Conservation (phyloP, 2,329 filamentous ascomycete genomes). For the Trichoderma oligosporum region DNA sequence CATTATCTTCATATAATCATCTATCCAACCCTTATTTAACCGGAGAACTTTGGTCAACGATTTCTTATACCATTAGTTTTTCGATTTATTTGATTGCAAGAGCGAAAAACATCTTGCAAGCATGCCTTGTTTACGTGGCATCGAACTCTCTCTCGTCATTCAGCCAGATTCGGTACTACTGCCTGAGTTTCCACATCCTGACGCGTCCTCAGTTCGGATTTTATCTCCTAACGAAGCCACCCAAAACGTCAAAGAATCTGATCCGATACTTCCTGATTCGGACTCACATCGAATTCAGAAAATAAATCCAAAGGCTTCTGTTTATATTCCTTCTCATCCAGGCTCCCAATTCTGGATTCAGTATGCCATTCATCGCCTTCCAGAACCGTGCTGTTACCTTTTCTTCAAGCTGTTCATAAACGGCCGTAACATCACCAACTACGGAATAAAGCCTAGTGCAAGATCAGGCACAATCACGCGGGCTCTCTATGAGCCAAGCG, state of each 20-base stretch:
- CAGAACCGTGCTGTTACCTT: conserved; percentile 38
- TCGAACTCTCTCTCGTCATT: conserved; percentile 44
- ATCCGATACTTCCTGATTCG: background rate
- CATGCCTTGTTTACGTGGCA: conserved; percentile 50
- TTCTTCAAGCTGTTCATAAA: conserved; percentile 57
- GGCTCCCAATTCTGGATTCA: conserved; percentile 52
- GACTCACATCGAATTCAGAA: conserved; percentile 12
- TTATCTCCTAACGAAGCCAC: conserved; percentile 21
- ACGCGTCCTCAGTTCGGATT: conserved; percentile 38
- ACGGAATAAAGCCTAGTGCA: conserved; percentile 44
- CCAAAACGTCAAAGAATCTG: background rate
- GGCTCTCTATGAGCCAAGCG: conserved; percentile 48
- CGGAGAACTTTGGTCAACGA: no score
- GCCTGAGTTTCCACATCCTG: conserved; percentile 54
- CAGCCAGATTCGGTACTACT: conserved; percentile 38
- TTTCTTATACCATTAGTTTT: background rate
- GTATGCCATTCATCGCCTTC: conserved; percentile 41
- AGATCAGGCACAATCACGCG: conserved; percentile 40
- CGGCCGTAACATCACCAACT: conserved; percentile 48
- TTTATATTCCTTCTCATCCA: conserved; percentile 56
- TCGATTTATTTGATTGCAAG: background rate
- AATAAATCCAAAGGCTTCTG: conserved; percentile 43
- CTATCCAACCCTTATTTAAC: no score
- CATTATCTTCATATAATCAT: no score
- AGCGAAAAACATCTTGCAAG: background rate